Base-by-base conservation (phyloP, 2,329 filamentous ascomycete genomes). In the Dryadomyces sulphureus region DNA sequence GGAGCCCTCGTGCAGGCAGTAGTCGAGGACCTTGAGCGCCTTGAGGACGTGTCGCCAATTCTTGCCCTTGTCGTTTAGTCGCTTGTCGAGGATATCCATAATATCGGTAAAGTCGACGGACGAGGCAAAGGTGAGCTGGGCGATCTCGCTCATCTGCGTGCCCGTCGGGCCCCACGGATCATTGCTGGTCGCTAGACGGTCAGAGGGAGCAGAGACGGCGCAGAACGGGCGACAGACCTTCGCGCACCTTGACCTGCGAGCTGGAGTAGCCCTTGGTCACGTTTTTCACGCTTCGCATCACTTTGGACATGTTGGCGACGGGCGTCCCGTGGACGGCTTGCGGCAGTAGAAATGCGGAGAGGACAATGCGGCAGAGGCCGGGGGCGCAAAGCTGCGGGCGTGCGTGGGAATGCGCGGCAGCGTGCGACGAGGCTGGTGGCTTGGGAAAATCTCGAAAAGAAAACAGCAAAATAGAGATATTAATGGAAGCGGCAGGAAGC, bases 51-150 rank as follows among this genome's bases (percentile, higher is more conserved):
- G 92, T 57, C 92, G 81, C 92, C 92, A 98, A 63, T 98, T 98
- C 73, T 96, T 98, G 60, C 92, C 92, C 66, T 98, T 96, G 65
- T 98, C 92, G 58, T 98, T 98, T 59, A 98, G 70, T 55, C 92
- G 83, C 71, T 96, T 96, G 67, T 98, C 92, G 54, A 98, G 73
- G 87, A 98, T 98, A 63, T 98, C 92, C 82, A 98, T 94, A 58
- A 98, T 95, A 62, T 98, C 90, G 69, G 94, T 94, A 68, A 98
- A 98, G 63, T 96, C 92, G 65, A 84, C 90, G 32, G 88, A 89
- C 90, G 85, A 93, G 69, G 93, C 94, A 69, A 89, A 98, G 43
- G 92, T 96, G 73, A 96, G 81, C 63, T 92, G 86, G 63, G 92
- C 88, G 60, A 98, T 95, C 67, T 98, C 92, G 65, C 84, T 86